phyloP scores from a whole-genome alignment of 108 stramenopile genomes.

The Skeletonema potamos region DNA sequence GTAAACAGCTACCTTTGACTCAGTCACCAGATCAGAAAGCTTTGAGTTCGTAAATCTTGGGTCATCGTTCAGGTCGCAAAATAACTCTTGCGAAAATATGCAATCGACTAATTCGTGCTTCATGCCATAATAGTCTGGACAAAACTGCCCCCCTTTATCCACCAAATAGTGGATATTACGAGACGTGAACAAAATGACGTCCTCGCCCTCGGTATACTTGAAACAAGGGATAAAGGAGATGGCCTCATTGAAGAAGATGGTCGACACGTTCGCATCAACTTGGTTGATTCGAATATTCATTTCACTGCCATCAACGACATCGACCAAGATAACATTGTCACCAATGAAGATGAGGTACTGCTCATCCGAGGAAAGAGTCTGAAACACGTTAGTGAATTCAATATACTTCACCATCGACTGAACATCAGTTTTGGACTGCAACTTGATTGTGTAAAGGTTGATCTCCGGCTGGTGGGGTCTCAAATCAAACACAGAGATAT shows the following conservation, averaged over 20 bases:
- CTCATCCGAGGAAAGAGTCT: slow-evolving; percentile 30
- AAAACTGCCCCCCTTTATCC: slow-evolving; percentile 55
- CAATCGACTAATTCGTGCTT: slow-evolving; percentile 55
- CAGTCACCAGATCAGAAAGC: slow-evolving; percentile 42
- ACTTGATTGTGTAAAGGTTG: slow-evolving; percentile 46
- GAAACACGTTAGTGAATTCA: slow-evolving; percentile 54
- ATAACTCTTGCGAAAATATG: slow-evolving; percentile 41
- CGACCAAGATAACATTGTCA: slow-evolving; percentile 47
- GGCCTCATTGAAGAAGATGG: slow-evolving; percentile 58
- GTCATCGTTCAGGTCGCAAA: slow-evolving; percentile 54
- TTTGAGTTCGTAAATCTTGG: slow-evolving; percentile 32
- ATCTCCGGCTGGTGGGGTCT: slow-evolving; percentile 58
- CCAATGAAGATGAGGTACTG: slow-evolving; percentile 57
- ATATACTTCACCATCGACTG: slow-evolving; percentile 62
- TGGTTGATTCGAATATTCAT: slow-evolving; percentile 54
- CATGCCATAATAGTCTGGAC: slow-evolving; percentile 60
- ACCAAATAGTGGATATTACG: slow-evolving; percentile 46
- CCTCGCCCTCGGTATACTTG: slow-evolving; percentile 54
- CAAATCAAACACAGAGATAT: slow-evolving; percentile 51
- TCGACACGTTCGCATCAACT: slow-evolving; percentile 44
- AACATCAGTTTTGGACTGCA: slow-evolving; percentile 38
- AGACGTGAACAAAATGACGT: slow-evolving; percentile 55
- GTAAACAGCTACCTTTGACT: slow-evolving; percentile 54
- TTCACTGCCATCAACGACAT: slow-evolving; percentile 21
- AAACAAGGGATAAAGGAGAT: slow-evolving; percentile 60